Conservation (phyloP, 306 rosid species). For the Trifolium fragiferum region DNA sequence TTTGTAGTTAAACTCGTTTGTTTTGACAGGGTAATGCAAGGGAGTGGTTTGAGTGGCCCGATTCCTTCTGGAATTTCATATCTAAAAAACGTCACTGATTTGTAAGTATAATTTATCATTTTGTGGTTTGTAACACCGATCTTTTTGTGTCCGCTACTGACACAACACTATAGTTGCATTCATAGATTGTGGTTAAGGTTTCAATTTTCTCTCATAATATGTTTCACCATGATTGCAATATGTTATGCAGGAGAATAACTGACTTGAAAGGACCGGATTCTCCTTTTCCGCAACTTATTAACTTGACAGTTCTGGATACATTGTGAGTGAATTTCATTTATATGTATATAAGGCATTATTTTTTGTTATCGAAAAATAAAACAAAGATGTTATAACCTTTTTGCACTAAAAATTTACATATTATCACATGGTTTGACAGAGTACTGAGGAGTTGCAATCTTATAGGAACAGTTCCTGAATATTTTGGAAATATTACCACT, state of each 20-base stretch:
- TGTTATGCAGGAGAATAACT: constrained; percentile 81
- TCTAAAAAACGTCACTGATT: constrained; percentile 49
- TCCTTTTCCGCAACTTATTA: constrained; percentile 55
- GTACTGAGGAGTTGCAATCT: constrained; percentile 78
- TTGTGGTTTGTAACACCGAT: too few relatives aligned
- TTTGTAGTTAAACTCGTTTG: too few relatives aligned
- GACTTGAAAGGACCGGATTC: constrained; percentile 69
- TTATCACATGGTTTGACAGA: constrained; percentile 46
- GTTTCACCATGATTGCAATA: too few relatives aligned
- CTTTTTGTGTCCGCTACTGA: too few relatives aligned
- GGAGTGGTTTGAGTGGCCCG: constrained; percentile 80
- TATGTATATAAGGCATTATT: background rate
- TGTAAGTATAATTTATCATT: constrained; percentile 53
- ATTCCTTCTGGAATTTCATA: constrained; percentile 65
- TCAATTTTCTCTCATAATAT: too few relatives aligned
- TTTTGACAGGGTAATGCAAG: constrained; percentile 47
- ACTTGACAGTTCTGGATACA: constrained; percentile 2
- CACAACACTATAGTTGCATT: too few relatives aligned
- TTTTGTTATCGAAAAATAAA: background rate
- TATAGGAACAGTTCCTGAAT: constrained; percentile 53
- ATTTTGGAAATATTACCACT: constrained; percentile 43
- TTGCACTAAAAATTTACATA: background rate
- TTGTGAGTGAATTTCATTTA: constrained; percentile 58
- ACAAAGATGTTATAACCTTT: background rate
- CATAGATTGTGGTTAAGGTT: too few relatives aligned